Base-by-base conservation (phyloP, 2,329 filamentous ascomycete genomes). In the Falciphora oryzae region DNA sequence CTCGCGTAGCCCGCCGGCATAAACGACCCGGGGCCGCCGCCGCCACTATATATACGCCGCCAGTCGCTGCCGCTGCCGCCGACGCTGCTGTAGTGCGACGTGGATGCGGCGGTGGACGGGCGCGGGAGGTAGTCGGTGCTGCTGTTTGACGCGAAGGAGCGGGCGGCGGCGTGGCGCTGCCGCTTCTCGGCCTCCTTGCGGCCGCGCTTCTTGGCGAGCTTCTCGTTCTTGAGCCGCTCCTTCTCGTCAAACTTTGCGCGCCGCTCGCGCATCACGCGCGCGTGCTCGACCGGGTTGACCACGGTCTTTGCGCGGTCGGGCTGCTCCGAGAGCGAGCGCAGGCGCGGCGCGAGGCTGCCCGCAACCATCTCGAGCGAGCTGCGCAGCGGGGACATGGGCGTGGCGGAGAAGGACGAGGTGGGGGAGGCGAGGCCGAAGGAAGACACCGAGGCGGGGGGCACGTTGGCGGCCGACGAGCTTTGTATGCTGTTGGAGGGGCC, bases 161-260 rank as follows among this genome's bases (percentile, higher is more conserved):
- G 73, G 68, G 75, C 77, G 68, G 75, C 77, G 72, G 80, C 78
- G 70, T 79, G 77, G 50, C 75, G 73, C 59, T 78, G 75, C 67
- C 78, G 81, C 71, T 85, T 79, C 53, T 78, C 78, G 1, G 83
- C 83, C 66, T 85, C 84, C 70, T 82, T 86, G 67, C 79, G 80
- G 65, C 83, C 79, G 76, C 86, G 81, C 68, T 87, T 83, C 16
- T 82, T 81, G 22, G 83, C 85, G 61, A 85, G 84, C 70, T 87
- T 88, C 71, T 87, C 85, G 50, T 87, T 82, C 74, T 89, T 88
- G 63, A 77, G 77, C 22, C 79, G 79, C 73, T 89, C 85, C 71
- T 83, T 85, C 71, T 86, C 83, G 71, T 87, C 81, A 67, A 88
- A 89, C 70, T 84, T 86, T 69, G 84, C 83, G 63, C 86, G 85